Conservation (phyloP, 1,139 yeast genomes). For the Geotrichum bryndzae region DNA sequence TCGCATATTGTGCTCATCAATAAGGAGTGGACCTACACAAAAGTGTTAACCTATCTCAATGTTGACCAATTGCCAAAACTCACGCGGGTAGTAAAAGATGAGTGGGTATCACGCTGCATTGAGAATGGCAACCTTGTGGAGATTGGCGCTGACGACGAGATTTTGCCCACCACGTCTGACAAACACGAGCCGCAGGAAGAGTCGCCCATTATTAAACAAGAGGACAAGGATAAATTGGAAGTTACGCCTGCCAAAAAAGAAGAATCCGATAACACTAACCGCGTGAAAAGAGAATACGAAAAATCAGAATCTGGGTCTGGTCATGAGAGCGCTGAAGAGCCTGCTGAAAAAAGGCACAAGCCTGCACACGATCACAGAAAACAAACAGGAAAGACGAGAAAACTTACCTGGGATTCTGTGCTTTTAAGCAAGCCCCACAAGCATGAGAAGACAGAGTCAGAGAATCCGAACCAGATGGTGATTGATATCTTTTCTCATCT, state of each 20-base stretch:
- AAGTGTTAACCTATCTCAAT: background rate
- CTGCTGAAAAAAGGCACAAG: conserved; percentile 21
- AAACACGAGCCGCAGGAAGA: background rate
- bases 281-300: background rate
- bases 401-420: background rate
- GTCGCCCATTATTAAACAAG: background rate
- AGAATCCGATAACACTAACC: background rate
- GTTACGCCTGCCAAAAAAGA: background rate
- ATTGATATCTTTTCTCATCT: conserved; percentile 22
- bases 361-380: background rate
- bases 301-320: background rate
- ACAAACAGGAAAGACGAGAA: background rate
- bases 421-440: background rate
- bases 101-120: conserved; percentile 40
- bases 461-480: conserved; percentile 28
- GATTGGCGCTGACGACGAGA: background rate
- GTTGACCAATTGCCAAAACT: conserved; percentile 7
- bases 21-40: conserved; percentile 7
- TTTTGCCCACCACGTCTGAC: background rate
- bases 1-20: background rate
- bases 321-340: conserved; percentile 19
- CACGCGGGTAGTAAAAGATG: conserved; percentile 27
- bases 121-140: conserved; percentile 20
- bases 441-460: background rate
- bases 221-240: background rate